phyloP scores from a whole-genome alignment of 2,329 filamentous ascomycete genomes.

The Chrysoporthe puriensis region DNA sequence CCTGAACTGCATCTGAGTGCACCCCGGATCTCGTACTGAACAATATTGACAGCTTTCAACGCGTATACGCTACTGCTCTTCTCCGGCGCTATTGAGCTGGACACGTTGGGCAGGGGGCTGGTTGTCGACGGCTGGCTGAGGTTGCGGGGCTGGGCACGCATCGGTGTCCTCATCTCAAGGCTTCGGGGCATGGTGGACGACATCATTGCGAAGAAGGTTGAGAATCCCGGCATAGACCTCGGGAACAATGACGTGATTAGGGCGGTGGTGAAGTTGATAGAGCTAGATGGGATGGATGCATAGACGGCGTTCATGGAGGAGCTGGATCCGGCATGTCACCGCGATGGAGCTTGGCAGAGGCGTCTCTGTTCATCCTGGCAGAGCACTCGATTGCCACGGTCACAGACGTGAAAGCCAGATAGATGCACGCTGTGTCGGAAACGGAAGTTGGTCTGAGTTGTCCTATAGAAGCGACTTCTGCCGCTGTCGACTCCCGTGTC shows the following conservation, averaged over 20 bases:
- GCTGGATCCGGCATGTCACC: neutral
- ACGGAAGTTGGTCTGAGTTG: neutral
- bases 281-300: slow-evolving; percentile 84
- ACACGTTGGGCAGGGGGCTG: slow-evolving; percentile 84
- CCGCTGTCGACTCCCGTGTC: neutral
- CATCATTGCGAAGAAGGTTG: slow-evolving; percentile 78
- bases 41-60: slow-evolving; percentile 73
- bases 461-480: neutral
- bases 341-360: neutral
- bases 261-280: slow-evolving; percentile 78
- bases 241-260: slow-evolving; percentile 70
- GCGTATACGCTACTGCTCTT: slow-evolving; percentile 88
- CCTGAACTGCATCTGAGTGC: slow-evolving; percentile 4
- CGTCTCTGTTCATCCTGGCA: too few species aligned
- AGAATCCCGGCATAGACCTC: slow-evolving; percentile 68
- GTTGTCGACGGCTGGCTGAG: slow-evolving; percentile 90
- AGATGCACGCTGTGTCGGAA: neutral
- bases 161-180: slow-evolving; percentile 85
- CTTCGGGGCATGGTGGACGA: slow-evolving; percentile 86
- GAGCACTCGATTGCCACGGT: neutral
- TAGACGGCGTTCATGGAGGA: slow-evolving; percentile 34
- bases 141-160: slow-evolving; percentile 89
- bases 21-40: neutral
- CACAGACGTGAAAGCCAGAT: neutral
- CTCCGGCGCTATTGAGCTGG: slow-evolving; percentile 80